A percentile compares a stretch with the other conserved stretches of the same genome.
Conservation (phyloP, 78 protist species). For the Neovahlkampfia damariscottae region DNA sequence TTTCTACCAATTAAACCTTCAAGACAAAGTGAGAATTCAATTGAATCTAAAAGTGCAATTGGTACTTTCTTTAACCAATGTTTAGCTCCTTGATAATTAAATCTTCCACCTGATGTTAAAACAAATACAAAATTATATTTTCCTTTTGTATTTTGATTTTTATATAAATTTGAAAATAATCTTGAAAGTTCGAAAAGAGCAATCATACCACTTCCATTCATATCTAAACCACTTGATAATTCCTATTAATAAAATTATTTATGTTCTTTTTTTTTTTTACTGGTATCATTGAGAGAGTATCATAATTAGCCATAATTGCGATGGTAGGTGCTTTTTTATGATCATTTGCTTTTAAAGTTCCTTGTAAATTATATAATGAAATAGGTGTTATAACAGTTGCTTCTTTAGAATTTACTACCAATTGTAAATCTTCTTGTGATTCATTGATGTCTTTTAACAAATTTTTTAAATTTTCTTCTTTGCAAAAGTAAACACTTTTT, state of each 20-base stretch:
- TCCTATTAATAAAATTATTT: too few species aligned
- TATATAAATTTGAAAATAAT: background rate
- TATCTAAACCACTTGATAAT: background rate
- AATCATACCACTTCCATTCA: background rate
- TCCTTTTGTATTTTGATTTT: background rate
- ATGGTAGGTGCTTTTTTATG: background rate
- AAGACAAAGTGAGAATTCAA: background rate
- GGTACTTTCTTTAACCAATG: background rate
- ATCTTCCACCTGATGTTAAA: background rate
- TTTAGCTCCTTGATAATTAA: background rate
- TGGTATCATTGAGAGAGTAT: background rate
- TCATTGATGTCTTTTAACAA: too few species aligned
- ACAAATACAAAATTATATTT: background rate
- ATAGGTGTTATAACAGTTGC: too few species aligned
- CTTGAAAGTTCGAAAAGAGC: background rate
- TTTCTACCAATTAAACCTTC: background rate
- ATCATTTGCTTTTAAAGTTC: too few species aligned
- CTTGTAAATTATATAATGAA: too few species aligned
- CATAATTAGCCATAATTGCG: background rate
- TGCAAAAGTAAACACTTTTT: too few species aligned
- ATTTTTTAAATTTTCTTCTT: too few species aligned
- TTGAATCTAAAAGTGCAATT: background rate
- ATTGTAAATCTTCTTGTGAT: too few species aligned
- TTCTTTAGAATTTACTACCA: too few species aligned
- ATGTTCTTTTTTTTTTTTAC: too few species aligned